A percentile compares a stretch with the other conserved stretches of the same genome.
Evolutionary conservation across 768 basidiomycete genomes (phyloP).

Genomic region (Auricularia heimuer): DNA sequence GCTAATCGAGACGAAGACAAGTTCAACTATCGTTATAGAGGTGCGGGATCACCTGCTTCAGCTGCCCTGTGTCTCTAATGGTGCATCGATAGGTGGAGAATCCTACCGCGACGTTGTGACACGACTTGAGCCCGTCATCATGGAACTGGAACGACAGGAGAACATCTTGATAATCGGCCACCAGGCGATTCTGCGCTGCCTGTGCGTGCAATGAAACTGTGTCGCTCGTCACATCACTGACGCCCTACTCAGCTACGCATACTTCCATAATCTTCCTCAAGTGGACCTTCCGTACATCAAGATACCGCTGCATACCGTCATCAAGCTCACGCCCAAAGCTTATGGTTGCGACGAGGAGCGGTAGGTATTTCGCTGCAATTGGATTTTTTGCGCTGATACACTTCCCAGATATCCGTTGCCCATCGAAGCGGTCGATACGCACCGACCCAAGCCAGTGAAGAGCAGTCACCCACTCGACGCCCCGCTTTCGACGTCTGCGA

Average conservation of each 20-base stretch:
- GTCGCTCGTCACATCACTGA: not conserved
- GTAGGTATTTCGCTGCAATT: conserved; percentile 24
- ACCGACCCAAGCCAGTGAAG: conserved; percentile 49
- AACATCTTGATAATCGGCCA: conserved; percentile 96
- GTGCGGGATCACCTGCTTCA: conserved; percentile 14
- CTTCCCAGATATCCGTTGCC: conserved; percentile 67
- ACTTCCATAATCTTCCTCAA: conserved; percentile 88
- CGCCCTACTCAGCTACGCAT: conserved; percentile 66
- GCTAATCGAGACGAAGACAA: conserved; percentile 98
- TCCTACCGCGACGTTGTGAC: conserved; percentile 96
- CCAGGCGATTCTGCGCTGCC: conserved; percentile 77
- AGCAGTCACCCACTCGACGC: conserved; percentile 11
- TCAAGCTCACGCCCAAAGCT: conserved; percentile 95
- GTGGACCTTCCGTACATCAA: conserved; percentile 96
- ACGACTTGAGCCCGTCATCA: conserved; percentile 93
- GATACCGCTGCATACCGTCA: conserved; percentile 93
- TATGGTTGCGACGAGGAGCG: conserved; percentile 98
- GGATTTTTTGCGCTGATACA: too few species aligned
- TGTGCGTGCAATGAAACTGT: conserved; percentile 7
- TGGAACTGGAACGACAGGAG: conserved; percentile 97
- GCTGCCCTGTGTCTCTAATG: too few species aligned
- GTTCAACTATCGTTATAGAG: conserved; percentile 97
- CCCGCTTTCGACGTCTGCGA: conserved; percentile 14
- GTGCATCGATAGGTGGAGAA: conserved; percentile 52
- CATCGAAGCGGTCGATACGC: conserved; percentile 90